These are phyloP conservation scores for Geotrichum europaeum DNA, from an alignment of 1,139 yeast genomes.

Conservation along the genomic window DNA sequence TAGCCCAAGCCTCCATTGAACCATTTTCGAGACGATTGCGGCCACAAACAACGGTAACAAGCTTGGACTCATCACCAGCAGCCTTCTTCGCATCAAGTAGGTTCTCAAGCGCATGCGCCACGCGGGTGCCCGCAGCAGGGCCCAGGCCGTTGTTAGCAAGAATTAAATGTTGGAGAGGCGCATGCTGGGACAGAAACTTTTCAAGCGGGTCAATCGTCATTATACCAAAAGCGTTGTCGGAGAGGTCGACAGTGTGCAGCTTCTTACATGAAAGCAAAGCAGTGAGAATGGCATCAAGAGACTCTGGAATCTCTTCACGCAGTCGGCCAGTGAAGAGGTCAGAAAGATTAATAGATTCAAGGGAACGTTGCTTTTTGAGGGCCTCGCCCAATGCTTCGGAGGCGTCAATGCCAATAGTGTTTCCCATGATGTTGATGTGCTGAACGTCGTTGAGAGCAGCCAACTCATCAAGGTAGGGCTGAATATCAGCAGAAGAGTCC, in stretches of 20 bases:
- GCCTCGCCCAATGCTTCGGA: constrained; percentile 63
- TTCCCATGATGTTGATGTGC: constrained; percentile 79
- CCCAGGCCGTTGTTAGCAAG: constrained; percentile 96
- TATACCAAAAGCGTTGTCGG: constrained; percentile 95
- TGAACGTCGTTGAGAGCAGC: constrained; percentile 40
- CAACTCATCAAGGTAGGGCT: constrained; percentile 55
- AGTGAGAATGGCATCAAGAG: constrained; percentile 66
- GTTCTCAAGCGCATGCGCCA: constrained; percentile 75
- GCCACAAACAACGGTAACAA: constrained; percentile 87
- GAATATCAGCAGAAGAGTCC: constrained; percentile 65
- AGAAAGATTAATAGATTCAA: constrained; percentile 69
- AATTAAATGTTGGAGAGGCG: constrained; percentile 75
- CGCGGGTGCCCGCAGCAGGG: constrained; percentile 92
- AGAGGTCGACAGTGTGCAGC: constrained; percentile 67
- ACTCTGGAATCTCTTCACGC: constrained; percentile 87
- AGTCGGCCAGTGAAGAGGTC: constrained; percentile 93
- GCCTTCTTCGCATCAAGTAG: constrained; percentile 60
- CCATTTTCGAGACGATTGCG: constrained; percentile 96
- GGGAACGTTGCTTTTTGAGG: constrained; percentile 38
- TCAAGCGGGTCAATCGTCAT: constrained; percentile 91
- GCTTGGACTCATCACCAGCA: constrained; percentile 36
- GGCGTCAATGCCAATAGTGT: constrained; percentile 90
- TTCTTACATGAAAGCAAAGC: constrained; percentile 64
- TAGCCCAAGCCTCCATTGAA: constrained; percentile 55
- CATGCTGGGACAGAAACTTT: constrained; percentile 65